Evolutionary conservation across 1,284 basidiomycete genomes (phyloP).

Genomic region (Leccinum insolens): DNA sequence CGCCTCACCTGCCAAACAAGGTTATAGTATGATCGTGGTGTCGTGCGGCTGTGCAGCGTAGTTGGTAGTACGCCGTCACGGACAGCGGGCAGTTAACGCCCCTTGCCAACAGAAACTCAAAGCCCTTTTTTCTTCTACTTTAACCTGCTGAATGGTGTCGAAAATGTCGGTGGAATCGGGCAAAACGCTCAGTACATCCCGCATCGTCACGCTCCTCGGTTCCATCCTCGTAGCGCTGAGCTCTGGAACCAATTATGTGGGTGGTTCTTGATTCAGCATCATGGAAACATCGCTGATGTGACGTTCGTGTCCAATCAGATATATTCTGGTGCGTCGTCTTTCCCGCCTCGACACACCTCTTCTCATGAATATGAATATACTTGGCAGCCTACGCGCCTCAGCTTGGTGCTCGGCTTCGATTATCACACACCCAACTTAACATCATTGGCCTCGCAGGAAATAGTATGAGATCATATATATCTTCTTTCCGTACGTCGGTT

Average conservation of each 20-base stretch:
- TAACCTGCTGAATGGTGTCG: slow-evolving; percentile 13
- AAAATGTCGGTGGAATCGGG: too few relatives aligned
- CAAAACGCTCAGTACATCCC: too few relatives aligned
- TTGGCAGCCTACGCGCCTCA: slow-evolving; percentile 77
- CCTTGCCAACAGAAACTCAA: too few relatives aligned
- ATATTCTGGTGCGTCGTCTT: slow-evolving; percentile 30
- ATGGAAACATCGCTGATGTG: slow-evolving; percentile 9
- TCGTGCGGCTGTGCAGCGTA: too few relatives aligned
- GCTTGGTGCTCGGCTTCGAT: slow-evolving; percentile 66
- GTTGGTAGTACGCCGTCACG: too few relatives aligned
- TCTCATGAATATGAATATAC: slow-evolving; percentile 5
- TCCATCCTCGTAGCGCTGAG: slow-evolving; percentile 20
- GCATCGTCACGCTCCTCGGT: too few relatives aligned
- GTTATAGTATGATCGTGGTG: too few relatives aligned
- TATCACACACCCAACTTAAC: slow-evolving; percentile 78
- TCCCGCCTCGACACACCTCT: background rate
- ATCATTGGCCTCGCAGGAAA: slow-evolving; percentile 73
- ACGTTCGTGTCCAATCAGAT: slow-evolving; percentile 18
- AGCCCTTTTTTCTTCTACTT: background rate
- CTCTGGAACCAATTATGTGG: slow-evolving; percentile 76
- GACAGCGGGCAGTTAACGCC: too few relatives aligned
- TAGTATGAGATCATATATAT: slow-evolving; percentile 39
- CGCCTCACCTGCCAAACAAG: too few relatives aligned
- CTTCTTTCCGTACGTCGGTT: slow-evolving; percentile 8
- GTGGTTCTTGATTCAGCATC: slow-evolving; percentile 25